Evolutionary conservation across 768 basidiomycete genomes (phyloP).

Genomic region (Sutorius australiensis): DNA sequence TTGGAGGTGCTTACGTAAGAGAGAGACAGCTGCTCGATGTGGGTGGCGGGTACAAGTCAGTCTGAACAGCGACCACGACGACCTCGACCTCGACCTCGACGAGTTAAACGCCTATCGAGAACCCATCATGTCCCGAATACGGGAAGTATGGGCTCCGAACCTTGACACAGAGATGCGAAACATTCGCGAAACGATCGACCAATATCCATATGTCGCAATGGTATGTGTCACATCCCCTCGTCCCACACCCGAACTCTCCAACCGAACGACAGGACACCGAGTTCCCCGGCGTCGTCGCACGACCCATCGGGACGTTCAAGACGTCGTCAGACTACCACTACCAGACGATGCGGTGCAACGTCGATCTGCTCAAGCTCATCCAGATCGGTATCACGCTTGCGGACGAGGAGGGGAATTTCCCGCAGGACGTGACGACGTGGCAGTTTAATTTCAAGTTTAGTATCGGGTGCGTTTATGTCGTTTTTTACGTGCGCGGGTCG

Average conservation of each 20-base stretch:
- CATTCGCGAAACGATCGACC: slow-evolving; percentile 82
- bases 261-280: slow-evolving; percentile 78
- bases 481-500: neutral
- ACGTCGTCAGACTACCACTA: slow-evolving; percentile 98
- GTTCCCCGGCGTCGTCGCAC: slow-evolving; percentile 96
- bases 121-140: slow-evolving; percentile 70
- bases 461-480: slow-evolving; percentile 57
- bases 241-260: neutral
- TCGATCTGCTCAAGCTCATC: slow-evolving; percentile 95
- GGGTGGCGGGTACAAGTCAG: slow-evolving; percentile 8
- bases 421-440: slow-evolving; percentile 91
- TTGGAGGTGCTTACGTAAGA: slow-evolving; percentile 28
- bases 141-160: slow-evolving; percentile 94
- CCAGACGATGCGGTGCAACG: slow-evolving; percentile 99
- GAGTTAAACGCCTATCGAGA: slow-evolving; percentile 5
- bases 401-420: slow-evolving; percentile 90
- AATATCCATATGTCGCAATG: slow-evolving; percentile 94
- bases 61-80: slow-evolving; percentile 21
- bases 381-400: slow-evolving; percentile 94
- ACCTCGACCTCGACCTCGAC: slow-evolving; percentile 11
- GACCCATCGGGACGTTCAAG: slow-evolving; percentile 94
- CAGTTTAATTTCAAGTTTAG: slow-evolving; percentile 99
- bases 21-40: too few relatives aligned
- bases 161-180: slow-evolving; percentile 89
- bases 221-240: slow-evolving; percentile 41